A percentile compares a stretch with the other conserved stretches of the same genome.
These are phyloP conservation scores for Leonotis leonurus DNA, from an alignment of 257 asterid genomes.

Conservation along the genomic window DNA sequence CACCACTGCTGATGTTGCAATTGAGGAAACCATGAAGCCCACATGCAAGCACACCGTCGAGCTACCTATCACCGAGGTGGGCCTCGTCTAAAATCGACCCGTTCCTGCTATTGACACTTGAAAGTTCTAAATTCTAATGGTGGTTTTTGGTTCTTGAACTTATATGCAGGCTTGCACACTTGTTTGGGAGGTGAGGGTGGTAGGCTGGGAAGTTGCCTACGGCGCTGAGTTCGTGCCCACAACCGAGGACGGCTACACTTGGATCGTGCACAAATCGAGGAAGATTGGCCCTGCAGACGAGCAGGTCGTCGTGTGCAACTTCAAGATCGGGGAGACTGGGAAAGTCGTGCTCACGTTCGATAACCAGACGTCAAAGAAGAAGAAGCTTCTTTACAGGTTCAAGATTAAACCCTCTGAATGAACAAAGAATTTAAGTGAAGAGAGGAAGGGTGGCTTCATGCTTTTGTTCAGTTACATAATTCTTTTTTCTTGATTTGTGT, in stretches of 20 bases:
- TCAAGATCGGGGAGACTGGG: conserved; percentile 61
- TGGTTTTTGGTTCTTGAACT: neutral
- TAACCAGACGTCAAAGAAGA: conserved; percentile 83
- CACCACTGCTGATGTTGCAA: conserved; percentile 56
- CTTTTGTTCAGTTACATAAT: conserved; percentile 42
- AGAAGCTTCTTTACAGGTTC: conserved; percentile 85
- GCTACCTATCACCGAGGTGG: conserved; percentile 78
- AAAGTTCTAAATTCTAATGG: too few relatives aligned
- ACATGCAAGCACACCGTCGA: conserved; percentile 62
- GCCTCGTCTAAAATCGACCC: neutral
- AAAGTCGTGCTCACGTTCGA: conserved; percentile 77
- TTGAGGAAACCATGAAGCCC: conserved; percentile 76
- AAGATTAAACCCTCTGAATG: conserved; percentile 66
- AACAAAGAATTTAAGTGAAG: conserved; percentile 14
- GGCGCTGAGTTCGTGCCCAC: conserved; percentile 87
- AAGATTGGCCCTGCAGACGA: conserved; percentile 59
- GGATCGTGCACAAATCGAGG: conserved; percentile 67
- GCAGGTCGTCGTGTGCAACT: conserved; percentile 55
- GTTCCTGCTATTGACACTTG: too few relatives aligned
- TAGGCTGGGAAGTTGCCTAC: conserved; percentile 75
- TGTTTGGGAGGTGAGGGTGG: conserved; percentile 83
- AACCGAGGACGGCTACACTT: conserved; percentile 77
- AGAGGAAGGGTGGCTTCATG: neutral
- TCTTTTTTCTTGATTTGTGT: conserved; percentile 25
- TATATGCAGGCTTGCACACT: conserved; percentile 48